Conservation (phyloP, 2,329 filamentous ascomycete species). For the Penicillium vulpinum region DNA sequence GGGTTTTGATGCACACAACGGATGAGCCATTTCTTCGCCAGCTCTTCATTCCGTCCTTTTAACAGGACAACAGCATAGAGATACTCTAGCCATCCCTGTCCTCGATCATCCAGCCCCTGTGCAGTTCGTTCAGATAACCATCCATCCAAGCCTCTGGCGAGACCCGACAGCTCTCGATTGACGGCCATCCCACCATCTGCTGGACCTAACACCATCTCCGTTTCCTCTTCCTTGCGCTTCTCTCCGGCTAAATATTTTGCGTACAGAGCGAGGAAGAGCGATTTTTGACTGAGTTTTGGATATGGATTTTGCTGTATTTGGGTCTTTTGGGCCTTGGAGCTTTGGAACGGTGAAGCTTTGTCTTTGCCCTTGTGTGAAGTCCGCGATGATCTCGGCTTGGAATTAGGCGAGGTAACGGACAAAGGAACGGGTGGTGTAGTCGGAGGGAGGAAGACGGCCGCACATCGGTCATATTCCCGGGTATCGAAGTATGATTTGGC, state of each 20-base stretch:
- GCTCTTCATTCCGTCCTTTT: conserved; percentile 84
- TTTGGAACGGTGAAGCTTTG: conserved; percentile 50
- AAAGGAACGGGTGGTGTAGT: conserved; percentile 70
- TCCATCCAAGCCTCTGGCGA: conserved; percentile 73
- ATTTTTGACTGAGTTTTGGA: conserved; percentile 75
- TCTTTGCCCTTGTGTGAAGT: conserved; percentile 60
- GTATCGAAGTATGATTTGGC: conserved; percentile 96
- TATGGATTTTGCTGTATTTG: conserved; percentile 42
- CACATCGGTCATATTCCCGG: conserved; percentile 90
- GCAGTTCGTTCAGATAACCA: conserved; percentile 73
- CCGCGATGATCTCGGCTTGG: conserved; percentile 41
- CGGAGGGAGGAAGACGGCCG: conserved; percentile 82
- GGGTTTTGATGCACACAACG: conserved; percentile 84
- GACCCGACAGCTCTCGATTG: conserved; percentile 79
- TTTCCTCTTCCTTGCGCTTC: conserved; percentile 94
- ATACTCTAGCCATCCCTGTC: conserved; percentile 88
- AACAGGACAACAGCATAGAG: conserved; percentile 83
- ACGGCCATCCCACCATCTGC: conserved; percentile 79
- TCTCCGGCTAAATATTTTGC: conserved; percentile 91
- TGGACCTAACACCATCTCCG: conserved; percentile 94
- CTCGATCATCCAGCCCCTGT: conserved; percentile 60
- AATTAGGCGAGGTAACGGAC: conserved; percentile 34
- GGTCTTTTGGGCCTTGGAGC: conserved; percentile 39
- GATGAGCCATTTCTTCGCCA: conserved; percentile 83
- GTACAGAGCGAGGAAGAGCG: conserved; percentile 87